Base-by-base conservation (phyloP, 257 asterid species). In the Voacanga thouarsii region DNA sequence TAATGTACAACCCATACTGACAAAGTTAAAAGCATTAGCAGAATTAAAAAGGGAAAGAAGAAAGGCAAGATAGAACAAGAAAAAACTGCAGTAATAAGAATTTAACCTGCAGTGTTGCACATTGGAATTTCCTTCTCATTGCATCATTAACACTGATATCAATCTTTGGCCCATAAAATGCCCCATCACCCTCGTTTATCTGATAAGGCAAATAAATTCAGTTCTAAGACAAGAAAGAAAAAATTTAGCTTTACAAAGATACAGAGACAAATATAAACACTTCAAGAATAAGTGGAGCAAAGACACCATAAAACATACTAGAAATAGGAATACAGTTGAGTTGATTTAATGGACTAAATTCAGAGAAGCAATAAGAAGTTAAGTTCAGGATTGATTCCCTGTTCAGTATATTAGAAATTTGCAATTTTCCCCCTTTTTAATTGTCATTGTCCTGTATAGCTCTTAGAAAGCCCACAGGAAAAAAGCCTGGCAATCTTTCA, bases 141-240 rank as follows among this genome's bases (percentile, higher is more conserved):
- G 99, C 97, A 84, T 96, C 99, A 49, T 90, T 87, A 66, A 96
- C 97, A 83, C 91, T 89, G 83, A 89, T 92, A 85, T 94, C 99
- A 80, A 94, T 92, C 85, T 92, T 94, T 30, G 99, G 99, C 72
- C 99, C 98, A 57, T 94, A 94, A 86, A 94, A 94, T 68, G 99
- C 99, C 71, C 99, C 99, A 80, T 94, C 99, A 14, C 92, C 99
- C 85, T 94, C 97, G 74, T 96, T 93, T 67, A 92, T 90, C 99
- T 95, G 83, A 68, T 50, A 71, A 78, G 51, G 51, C 74, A 82
- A 71, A 49, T n/a, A 72, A 74, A 71, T 78, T 85, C 76, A 80
- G 80, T 83, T 70, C 26, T 18, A 51, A 50, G 55, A 14, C 44
- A 67, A 77, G 70, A 24, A 39, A 24, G 21, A 11, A 12, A 74